phyloP scores from a whole-genome alignment of 768 basidiomycete genomes.

The Leccinum olivaceopallidum region DNA sequence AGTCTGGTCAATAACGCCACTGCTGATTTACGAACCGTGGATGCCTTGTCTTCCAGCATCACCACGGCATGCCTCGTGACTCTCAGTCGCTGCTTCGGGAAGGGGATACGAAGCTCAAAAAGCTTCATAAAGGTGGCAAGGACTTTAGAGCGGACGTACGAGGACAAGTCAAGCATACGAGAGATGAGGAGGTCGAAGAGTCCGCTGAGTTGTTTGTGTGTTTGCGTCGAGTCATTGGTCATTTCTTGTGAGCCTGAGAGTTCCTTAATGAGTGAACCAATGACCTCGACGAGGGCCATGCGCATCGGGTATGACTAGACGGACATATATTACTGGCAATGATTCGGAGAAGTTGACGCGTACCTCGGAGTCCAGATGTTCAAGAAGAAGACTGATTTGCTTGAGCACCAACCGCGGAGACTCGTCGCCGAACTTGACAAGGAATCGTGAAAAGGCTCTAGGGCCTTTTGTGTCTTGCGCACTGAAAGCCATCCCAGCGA shows the following conservation, averaged over 20 bases:
- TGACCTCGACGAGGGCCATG: constrained; percentile 88
- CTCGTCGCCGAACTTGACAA: constrained; percentile 77
- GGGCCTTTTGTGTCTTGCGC: constrained; percentile 88
- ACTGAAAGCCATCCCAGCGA: constrained; percentile 74
- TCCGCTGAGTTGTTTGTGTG: constrained; percentile 71
- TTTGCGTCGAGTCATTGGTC: constrained; percentile 44
- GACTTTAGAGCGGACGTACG: constrained; percentile 91
- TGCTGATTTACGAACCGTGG: constrained; percentile 84
- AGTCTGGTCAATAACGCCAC: constrained; percentile 74
- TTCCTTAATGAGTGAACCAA: constrained; percentile 83
- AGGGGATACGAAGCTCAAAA: constrained; percentile 74
- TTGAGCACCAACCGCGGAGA: constrained; percentile 81
- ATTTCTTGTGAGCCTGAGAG: constrained; percentile 57
- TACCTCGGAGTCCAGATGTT: constrained; percentile 92
- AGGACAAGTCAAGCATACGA: constrained; percentile 84
- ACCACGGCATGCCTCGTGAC: constrained; percentile 77
- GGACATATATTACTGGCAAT: not conserved
- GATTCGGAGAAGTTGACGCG: constrained; percentile 9
- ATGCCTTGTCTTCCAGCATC: constrained; percentile 87
- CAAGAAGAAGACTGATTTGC: constrained; percentile 81
- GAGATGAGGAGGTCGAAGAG: constrained; percentile 85
- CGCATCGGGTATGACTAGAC: constrained; percentile 92
- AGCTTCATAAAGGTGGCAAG: constrained; percentile 74
- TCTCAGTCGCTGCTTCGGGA: constrained; percentile 80
- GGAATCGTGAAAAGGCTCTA: constrained; percentile 80